Conservation (phyloP, 257 asterid genomes). For the Verbena officinalis region DNA sequence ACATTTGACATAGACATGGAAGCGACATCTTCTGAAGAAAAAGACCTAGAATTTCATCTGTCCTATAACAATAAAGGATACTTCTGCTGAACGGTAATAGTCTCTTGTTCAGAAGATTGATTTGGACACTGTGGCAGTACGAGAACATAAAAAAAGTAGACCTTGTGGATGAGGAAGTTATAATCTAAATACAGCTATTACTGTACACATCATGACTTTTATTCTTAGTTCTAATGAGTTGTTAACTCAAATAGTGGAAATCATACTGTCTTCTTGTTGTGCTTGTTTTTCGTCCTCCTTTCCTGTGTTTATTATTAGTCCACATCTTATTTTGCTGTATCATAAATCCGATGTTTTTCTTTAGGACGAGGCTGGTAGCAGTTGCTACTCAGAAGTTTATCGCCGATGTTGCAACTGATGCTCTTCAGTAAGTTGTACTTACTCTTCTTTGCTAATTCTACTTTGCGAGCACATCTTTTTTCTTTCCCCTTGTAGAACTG, state of each 20-base stretch:
- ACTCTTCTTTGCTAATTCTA: constrained; percentile 5
- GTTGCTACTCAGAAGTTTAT: constrained; percentile 97
- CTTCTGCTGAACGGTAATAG: background rate
- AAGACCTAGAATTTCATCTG: background rate
- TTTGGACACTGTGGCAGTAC: background rate
- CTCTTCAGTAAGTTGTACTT: constrained; percentile 80
- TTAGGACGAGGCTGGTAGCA: constrained; percentile 92
- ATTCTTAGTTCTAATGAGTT: constrained; percentile 5
- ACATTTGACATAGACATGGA: background rate
- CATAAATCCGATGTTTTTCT: constrained; percentile 8
- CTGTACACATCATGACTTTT: background rate
- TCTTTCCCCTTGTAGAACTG: background rate
- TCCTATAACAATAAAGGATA: background rate
- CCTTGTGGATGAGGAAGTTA: background rate
- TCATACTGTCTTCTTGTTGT: background rate
- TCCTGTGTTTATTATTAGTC: constrained; percentile 5
- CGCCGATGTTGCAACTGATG: constrained; percentile 95
- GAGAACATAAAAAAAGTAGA: background rate
- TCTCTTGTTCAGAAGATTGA: background rate
- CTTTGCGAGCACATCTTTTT: background rate
- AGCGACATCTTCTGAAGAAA: background rate
- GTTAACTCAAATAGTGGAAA: background rate
- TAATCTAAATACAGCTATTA: background rate
- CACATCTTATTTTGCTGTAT: constrained; percentile 1
- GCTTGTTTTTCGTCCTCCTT: constrained; percentile 1